These are phyloP conservation scores for Amyloporia xantha DNA, from an alignment of 768 basidiomycete species.

Conservation along the genomic window DNA sequence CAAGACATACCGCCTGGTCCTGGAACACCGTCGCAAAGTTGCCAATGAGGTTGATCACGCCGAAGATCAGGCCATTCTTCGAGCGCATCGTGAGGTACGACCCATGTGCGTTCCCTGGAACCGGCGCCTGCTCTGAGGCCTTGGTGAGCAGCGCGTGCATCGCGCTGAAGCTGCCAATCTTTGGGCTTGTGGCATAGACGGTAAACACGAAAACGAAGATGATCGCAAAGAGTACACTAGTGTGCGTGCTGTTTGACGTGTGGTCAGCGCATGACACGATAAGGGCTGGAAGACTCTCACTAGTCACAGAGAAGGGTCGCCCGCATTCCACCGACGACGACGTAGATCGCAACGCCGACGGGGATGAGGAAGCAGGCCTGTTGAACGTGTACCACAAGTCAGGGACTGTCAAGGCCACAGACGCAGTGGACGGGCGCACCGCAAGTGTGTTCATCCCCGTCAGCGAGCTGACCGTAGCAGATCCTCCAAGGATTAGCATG, in stretches of 20 bases:
- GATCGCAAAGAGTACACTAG: conserved; percentile 79
- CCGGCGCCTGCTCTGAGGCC: conserved; percentile 49
- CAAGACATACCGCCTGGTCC: conserved; percentile 30
- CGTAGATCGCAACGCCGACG: conserved; percentile 81
- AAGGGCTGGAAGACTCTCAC: no score
- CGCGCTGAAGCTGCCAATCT: conserved; percentile 69
- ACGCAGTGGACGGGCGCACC: conserved; percentile 27
- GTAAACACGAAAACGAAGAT: conserved; percentile 73
- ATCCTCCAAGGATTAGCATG: conserved; percentile 73
- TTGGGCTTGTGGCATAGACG: conserved; percentile 71
- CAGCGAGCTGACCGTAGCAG: conserved; percentile 81
- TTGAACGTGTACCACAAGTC: no score
- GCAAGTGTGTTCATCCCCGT: conserved; percentile 90
- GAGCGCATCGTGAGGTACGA: conserved; percentile 62
- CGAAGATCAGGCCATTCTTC: conserved; percentile 51
- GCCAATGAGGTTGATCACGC: conserved; percentile 83
- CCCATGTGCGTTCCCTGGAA: conserved; percentile 78
- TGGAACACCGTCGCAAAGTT: conserved; percentile 68
- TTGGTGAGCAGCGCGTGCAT: conserved; percentile 79
- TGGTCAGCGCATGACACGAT: no score
- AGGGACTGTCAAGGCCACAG: no score
- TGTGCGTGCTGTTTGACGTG: conserved; percentile 84
- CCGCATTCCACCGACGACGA: conserved; percentile 82
- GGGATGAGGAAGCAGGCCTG: conserved; percentile 89
- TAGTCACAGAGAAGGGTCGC: conserved; percentile 84